Base-by-base conservation (phyloP, 2,329 filamentous ascomycete genomes). In the Microsporum audouinii region DNA sequence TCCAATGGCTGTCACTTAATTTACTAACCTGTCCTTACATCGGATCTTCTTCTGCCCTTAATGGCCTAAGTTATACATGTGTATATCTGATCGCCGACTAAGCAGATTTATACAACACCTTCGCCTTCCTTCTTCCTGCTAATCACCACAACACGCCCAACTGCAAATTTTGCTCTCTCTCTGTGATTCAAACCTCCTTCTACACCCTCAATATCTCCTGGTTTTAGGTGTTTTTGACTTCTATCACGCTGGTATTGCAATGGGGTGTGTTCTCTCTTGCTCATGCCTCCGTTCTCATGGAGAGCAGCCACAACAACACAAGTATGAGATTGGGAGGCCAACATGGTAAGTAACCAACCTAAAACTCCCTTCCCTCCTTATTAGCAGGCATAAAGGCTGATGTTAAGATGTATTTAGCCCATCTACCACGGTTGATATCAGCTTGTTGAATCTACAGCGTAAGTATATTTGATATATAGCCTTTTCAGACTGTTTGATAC, bases 381-480 rank as follows among this genome's bases (percentile, higher is more conserved):
- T n/a, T 31, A 41, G 23, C 23, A 57, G 12, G 6, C 3, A 7
- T 36, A 14, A 5, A 29, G 7, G 29, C 39, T 41, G 12, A 55
- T 27, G 36, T 6, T 5, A 55, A 34, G 3, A 17, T 8, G 7
- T 38, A 17, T 12, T 27, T 49, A 59, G 61, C 36, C 58, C 61
- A 2, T 47, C 58, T 12, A 62, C 61, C 34, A 60, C 58, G 1
- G 36, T 57, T 23, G 31, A 62, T 49, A 47, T 62, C 23, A 49
- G 49, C 7, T 31, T 45, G 39, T 51, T 57, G 14, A 57, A 51
- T 23, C 31, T 62, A 8, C 58, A 60, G 33, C 61, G 61, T 62
- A 60, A 57, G 61, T 62, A 14, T 34, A 23, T 1, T 34, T 6
- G 10, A 17, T n/a, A 10, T 27, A 55, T 34, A 55, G 3, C 12